These are phyloP conservation scores for Arthrobotrys entomopaga DNA, from an alignment of 2,329 filamentous ascomycete genomes.

Conservation along the genomic window DNA sequence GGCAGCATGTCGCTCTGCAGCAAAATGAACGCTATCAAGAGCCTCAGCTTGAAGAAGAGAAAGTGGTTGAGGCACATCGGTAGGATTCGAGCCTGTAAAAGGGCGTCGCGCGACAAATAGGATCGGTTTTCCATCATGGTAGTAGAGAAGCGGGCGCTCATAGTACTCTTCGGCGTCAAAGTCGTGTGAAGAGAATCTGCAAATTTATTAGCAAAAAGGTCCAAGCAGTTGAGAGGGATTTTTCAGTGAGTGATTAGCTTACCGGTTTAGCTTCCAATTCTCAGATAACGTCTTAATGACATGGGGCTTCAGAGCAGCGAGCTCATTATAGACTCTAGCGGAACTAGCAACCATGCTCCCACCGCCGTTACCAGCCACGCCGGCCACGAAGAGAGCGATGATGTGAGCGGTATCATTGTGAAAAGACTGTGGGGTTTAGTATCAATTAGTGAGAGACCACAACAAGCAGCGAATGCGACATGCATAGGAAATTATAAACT, in stretches of 20 bases:
- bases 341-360: conserved; percentile 67
- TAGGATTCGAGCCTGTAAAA: conserved; percentile 71
- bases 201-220: conserved; percentile 5
- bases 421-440: conserved; percentile 23
- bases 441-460: conserved; percentile 12
- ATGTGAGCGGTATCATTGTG: conserved; percentile 70
- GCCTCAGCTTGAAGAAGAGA: conserved; percentile 64
- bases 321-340: conserved; percentile 68
- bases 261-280: conserved; percentile 66
- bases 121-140: conserved; percentile 68
- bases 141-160: conserved; percentile 68
- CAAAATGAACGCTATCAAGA: conserved; percentile 65
- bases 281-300: conserved; percentile 66
- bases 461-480: background rate
- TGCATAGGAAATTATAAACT: background rate
- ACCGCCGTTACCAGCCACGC: conserved; percentile 66
- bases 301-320: conserved; percentile 67
- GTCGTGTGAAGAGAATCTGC: conserved; percentile 44
- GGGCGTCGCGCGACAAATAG: conserved; percentile 71
- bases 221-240: background rate
- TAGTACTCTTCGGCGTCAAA: conserved; percentile 58
- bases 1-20: conserved; percentile 62
- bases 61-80: conserved; percentile 66
- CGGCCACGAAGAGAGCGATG: conserved; percentile 66
- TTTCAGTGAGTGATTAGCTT: conserved; percentile 31